Percentiles rank a stretch among this genome's conserved stretches.
These are phyloP conservation scores for Marsdenia floribunda DNA, from an alignment of 257 asterid genomes.

Conservation along the genomic window DNA sequence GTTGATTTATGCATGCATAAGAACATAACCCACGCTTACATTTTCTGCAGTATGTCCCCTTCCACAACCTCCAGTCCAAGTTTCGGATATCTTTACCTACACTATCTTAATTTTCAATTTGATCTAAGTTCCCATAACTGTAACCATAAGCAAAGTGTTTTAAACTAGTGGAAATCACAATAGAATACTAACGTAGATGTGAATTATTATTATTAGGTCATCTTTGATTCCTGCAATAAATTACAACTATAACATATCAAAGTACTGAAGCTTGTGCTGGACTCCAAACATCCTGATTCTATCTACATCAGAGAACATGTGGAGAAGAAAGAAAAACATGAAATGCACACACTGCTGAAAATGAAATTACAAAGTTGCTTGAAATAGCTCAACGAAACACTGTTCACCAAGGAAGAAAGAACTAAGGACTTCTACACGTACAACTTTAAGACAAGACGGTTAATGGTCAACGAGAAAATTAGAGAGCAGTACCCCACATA, in stretches of 20 bases:
- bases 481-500: constrained; percentile 28
- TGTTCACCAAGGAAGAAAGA: not conserved
- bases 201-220: not conserved
- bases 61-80: no score
- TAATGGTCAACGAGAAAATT: constrained; percentile 15
- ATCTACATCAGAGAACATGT: not conserved
- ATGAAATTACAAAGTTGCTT: not conserved
- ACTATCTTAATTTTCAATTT: not conserved
- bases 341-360: not conserved
- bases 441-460: not conserved
- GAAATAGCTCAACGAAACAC: not conserved
- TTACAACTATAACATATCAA: not conserved
- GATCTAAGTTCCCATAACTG: not conserved
- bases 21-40: not conserved
- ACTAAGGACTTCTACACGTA: not conserved
- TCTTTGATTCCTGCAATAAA: not conserved
- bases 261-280: not conserved
- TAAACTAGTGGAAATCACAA: not conserved
- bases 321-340: not conserved
- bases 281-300: not conserved
- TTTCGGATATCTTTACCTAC: not conserved
- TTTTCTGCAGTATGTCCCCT: not conserved
- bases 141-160: not conserved
- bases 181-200: not conserved
- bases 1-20: not conserved